A percentile compares a stretch with the other conserved stretches of the same genome.
Evolutionary conservation across 768 basidiomycete species (phyloP).

Genomic region (Boletales sp.): DNA sequence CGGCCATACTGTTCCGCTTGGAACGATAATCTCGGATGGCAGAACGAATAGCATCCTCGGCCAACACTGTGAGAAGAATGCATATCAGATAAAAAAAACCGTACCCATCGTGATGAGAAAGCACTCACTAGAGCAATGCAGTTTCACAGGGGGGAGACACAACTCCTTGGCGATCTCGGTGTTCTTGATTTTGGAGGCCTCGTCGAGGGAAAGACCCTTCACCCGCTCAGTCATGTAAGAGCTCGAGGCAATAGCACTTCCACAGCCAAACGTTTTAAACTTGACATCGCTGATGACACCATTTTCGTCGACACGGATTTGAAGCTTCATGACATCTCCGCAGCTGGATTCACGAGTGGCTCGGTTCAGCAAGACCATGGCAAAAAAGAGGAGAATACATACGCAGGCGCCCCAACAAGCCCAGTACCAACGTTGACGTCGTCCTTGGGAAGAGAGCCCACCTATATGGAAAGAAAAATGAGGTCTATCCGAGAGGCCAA

Average conservation of each 20-base stretch:
- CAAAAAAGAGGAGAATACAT: conserved; percentile 32
- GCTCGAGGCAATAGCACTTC: conserved; percentile 95
- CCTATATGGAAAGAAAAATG: conserved; percentile 51
- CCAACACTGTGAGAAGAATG: conserved; percentile 62
- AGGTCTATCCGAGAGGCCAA: conserved; percentile 46
- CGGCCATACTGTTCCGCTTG: conserved; percentile 60
- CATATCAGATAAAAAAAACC: conserved; percentile 21
- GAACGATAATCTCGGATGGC: conserved; percentile 94
- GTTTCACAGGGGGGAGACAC: conserved; percentile 92
- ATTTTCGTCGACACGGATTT: conserved; percentile 93
- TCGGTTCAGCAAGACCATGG: conserved; percentile 14
- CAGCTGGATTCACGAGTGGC: conserved; percentile 49
- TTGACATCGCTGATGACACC: conserved; percentile 98
- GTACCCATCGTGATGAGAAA: conserved; percentile 6
- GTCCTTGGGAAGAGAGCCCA: conserved; percentile 91
- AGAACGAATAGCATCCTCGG: conserved; percentile 97
- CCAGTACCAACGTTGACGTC: conserved; percentile 94
- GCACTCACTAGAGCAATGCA: conserved; percentile 88
- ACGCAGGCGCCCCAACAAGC: conserved; percentile 97
- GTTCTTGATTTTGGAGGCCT: conserved; percentile 96
- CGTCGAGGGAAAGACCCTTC: conserved; percentile 88
- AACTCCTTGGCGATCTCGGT: conserved; percentile 99
- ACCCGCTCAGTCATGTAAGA: conserved; percentile 99
- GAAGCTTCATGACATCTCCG: conserved; percentile 99
- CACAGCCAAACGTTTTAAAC: conserved; percentile 99